These are phyloP conservation scores for Pinus tabuliformis DNA, from an alignment of 75 land plant genomes.

Conservation along the genomic window DNA sequence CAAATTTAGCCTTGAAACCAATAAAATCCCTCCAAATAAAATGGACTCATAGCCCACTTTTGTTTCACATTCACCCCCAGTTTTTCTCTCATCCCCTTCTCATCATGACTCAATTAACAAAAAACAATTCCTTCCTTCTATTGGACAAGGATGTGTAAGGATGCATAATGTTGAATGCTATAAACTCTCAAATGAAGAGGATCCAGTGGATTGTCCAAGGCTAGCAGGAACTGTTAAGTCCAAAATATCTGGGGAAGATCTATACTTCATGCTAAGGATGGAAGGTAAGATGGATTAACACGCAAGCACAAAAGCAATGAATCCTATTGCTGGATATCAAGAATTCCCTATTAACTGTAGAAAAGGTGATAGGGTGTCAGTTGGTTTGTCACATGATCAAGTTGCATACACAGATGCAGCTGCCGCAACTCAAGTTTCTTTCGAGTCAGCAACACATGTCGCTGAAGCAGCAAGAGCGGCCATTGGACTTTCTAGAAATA, in stretches of 20 bases:
- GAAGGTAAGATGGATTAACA: conserved; percentile 1
- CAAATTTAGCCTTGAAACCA: not conserved
- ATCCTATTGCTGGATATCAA: not conserved
- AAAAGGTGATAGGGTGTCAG: not conserved
- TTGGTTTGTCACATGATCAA: not conserved
- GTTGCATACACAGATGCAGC: conserved; percentile 30
- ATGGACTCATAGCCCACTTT: not conserved
- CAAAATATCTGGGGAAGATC: conserved; percentile 1
- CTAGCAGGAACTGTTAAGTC: not conserved
- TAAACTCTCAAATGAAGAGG: conserved; percentile 39
- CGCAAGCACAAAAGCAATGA: not conserved
- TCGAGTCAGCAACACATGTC: conserved; percentile 58
- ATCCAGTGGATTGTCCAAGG: conserved; percentile 12
- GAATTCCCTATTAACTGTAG: not conserved
- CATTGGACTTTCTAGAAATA: conserved; percentile 34
- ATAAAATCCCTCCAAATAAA: not conserved
- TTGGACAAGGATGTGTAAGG: not conserved
- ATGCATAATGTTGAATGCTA: not conserved
- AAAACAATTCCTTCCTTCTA: not conserved
- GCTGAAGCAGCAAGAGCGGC: conserved; percentile 75
- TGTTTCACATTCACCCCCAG: not conserved
- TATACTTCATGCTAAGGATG: not conserved
- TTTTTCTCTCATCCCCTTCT: not conserved
- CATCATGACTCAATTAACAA: not conserved
- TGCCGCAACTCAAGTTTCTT: conserved; percentile 73